phyloP scores from a whole-genome alignment of 768 basidiomycete genomes.

The Floccularia luteovirens region DNA sequence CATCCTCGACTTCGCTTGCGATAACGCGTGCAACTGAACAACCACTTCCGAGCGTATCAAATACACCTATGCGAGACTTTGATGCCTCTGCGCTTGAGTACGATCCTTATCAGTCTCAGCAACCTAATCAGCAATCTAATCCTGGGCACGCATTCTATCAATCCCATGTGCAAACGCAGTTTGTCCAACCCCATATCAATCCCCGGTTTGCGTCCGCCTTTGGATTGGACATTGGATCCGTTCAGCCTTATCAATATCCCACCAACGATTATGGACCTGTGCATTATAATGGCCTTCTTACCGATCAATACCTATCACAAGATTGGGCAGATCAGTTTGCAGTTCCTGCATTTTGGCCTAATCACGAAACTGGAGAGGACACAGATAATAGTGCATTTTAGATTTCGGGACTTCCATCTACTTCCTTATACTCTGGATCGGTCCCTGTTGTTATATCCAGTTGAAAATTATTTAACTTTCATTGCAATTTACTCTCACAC shows the following conservation, averaged over 20 bases:
- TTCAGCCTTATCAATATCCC: slow-evolving; percentile 11
- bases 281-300: not conserved
- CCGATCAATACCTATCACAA: not conserved
- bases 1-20: slow-evolving; percentile 38
- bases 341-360: not conserved
- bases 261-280: slow-evolving; percentile 1
- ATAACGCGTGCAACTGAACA: slow-evolving; percentile 36
- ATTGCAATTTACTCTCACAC: no score
- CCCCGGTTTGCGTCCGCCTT: slow-evolving; percentile 69
- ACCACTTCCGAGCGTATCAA: slow-evolving; percentile 2
- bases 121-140: slow-evolving; percentile 11
- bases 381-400: not conserved
- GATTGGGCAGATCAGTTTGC: not conserved
- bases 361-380: not conserved
- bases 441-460: no score
- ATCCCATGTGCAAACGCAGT: slow-evolving; percentile 14
- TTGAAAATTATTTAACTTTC: no score
- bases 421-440: not conserved
- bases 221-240: slow-evolving; percentile 26
- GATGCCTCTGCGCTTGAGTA: no score
- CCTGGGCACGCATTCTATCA: slow-evolving; percentile 12
- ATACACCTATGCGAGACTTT: no score
- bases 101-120: no score
- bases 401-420: not conserved
- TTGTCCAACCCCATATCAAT: slow-evolving; percentile 79